Conservation (phyloP, 2,329 filamentous ascomycete species). For the Myrmaecium sp. region DNA sequence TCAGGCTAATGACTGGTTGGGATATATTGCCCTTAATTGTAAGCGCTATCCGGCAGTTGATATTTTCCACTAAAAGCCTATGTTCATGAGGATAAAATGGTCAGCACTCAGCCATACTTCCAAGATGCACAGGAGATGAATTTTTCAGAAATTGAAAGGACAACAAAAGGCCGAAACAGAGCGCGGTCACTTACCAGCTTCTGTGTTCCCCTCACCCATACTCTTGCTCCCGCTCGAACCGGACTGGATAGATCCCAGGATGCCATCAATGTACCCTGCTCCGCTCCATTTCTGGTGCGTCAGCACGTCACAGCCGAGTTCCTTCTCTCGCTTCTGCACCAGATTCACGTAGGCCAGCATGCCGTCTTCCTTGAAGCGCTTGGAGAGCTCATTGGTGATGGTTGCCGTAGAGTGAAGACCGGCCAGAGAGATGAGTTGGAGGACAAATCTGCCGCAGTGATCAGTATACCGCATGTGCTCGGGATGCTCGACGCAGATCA, state of each 20-base stretch:
- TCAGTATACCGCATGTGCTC: constrained; percentile 8
- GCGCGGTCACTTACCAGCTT: constrained; percentile 29
- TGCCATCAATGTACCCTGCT: constrained; percentile 67
- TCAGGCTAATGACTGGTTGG: too few relatives aligned
- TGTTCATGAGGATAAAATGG: too few relatives aligned
- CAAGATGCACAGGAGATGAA: too few relatives aligned
- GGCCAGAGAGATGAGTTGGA: constrained; percentile 48
- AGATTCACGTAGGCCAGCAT: constrained; percentile 97
- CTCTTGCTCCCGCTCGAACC: constrained; percentile 78
- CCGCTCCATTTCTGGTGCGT: constrained; percentile 85
- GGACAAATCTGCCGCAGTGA: constrained; percentile 31
- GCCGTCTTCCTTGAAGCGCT: constrained; percentile 71
- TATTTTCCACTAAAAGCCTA: too few relatives aligned
- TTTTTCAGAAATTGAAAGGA: too few relatives aligned
- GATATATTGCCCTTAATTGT: too few relatives aligned
- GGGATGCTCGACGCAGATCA: constrained; percentile 46
- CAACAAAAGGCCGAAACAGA: not conserved
- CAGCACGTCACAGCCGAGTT: constrained; percentile 76
- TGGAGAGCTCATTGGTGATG: constrained; percentile 57
- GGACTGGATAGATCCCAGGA: constrained; percentile 77
- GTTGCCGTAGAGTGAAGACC: constrained; percentile 48
- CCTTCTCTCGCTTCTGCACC: constrained; percentile 79
- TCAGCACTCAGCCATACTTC: too few relatives aligned
- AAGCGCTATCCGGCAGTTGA: too few relatives aligned
- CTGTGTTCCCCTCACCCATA: constrained; percentile 91